These are phyloP conservation scores for Aspergillus hancockii DNA, from an alignment of 495 filamentous ascomycete species.

Conservation along the genomic window DNA sequence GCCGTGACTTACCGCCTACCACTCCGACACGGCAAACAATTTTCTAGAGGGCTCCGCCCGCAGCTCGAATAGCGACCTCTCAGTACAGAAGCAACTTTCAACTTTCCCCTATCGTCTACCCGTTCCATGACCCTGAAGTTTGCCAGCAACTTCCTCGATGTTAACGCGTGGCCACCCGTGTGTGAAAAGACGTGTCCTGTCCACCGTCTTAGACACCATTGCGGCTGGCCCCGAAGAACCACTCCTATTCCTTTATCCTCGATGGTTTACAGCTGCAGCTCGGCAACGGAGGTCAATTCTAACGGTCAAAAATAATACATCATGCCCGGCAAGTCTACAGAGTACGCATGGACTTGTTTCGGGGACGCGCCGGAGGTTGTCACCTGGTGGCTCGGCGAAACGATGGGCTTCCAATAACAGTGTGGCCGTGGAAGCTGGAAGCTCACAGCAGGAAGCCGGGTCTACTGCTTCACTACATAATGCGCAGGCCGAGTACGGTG, in stretches of 20 bases:
- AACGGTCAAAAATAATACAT: slow-evolving; percentile 17
- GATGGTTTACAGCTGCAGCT: slow-evolving; percentile 36
- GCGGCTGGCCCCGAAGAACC: slow-evolving; percentile 41
- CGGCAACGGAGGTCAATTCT: slow-evolving; percentile 27
- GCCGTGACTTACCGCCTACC: slow-evolving; percentile 9
- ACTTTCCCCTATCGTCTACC: slow-evolving; percentile 3
- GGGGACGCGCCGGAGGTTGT: slow-evolving; percentile 9
- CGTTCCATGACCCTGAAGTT: slow-evolving; percentile 22
- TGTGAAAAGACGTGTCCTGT: slow-evolving; percentile 41
- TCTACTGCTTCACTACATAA: not conserved
- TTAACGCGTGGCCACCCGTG: slow-evolving; percentile 42
- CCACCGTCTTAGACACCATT: slow-evolving; percentile 40
- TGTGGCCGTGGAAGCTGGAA: slow-evolving; percentile 1
- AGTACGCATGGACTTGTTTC: not conserved
- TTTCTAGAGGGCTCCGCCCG: slow-evolving; percentile 23
- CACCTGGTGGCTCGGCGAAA: slow-evolving; percentile 23
- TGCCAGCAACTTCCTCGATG: slow-evolving; percentile 32
- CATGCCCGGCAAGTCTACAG: not conserved
- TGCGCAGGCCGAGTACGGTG: not conserved
- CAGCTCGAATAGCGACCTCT: not conserved
- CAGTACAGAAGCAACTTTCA: not conserved
- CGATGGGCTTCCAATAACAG: slow-evolving; percentile 31
- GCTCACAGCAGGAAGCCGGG: not conserved
- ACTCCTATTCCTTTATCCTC: slow-evolving; percentile 50
- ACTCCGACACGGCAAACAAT: slow-evolving; percentile 15